Evolutionary conservation across 2,329 filamentous ascomycete species (phyloP).

Genomic region (Ophiognomonia clavigignenti-juglandacearum): DNA sequence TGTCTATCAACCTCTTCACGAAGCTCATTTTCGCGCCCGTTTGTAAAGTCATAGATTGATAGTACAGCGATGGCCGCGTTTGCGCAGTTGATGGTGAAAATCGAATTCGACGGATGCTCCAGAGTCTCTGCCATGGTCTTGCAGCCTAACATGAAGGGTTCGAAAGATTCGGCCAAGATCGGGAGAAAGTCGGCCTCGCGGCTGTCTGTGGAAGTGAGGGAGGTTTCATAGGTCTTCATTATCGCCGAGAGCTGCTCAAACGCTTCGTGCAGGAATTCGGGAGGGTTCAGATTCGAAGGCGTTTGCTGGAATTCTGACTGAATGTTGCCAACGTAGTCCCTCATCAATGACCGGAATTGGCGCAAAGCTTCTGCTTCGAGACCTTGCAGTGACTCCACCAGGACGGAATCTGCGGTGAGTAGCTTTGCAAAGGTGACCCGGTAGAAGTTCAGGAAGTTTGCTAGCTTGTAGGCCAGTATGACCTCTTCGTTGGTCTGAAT

Average conservation of each 20-base stretch:
- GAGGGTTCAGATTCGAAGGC: conserved; percentile 69
- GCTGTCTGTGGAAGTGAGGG: conserved; percentile 56
- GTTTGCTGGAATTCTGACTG: conserved; percentile 67
- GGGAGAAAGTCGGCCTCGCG: conserved; percentile 67
- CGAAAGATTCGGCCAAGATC: conserved; percentile 73
- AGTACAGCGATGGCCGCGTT: conserved; percentile 53
- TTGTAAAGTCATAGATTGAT: conserved; percentile 59
- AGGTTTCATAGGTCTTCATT: conserved; percentile 83
- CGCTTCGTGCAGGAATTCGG: conserved; percentile 75
- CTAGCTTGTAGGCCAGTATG: conserved; percentile 82
- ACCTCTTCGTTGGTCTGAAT: conserved; percentile 90
- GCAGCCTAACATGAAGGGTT: conserved; percentile 78
- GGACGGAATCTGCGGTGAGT: conserved; percentile 61
- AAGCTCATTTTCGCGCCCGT: conserved; percentile 49
- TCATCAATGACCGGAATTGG: conserved; percentile 77
- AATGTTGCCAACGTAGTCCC: conserved; percentile 71
- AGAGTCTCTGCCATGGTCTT: conserved; percentile 62
- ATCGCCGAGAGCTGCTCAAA: conserved; percentile 73
- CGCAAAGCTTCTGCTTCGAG: conserved; percentile 73
- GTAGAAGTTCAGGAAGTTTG: conserved; percentile 88
- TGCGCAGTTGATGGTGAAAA: conserved; percentile 72
- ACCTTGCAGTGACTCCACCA: conserved; percentile 63
- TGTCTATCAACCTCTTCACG: conserved; percentile 51
- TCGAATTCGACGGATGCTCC: conserved; percentile 52
- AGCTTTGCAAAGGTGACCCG: conserved; percentile 77